Conservation (phyloP, 345 rosid genomes). For the Aquilaria malaccensis region DNA sequence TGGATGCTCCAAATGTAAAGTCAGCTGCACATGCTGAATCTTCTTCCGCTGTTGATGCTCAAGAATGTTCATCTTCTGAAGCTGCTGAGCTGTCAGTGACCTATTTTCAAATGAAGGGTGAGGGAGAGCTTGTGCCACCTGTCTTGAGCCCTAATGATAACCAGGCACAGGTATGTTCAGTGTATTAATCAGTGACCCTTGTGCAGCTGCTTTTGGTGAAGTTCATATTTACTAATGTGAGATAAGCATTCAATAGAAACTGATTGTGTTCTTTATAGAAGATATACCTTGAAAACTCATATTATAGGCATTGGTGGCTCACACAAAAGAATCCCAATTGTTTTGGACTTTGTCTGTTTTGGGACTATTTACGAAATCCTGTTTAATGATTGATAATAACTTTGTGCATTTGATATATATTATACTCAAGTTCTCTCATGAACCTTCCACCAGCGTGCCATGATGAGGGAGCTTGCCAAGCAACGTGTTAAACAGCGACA, state of each 20-base stretch:
- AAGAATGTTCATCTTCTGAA: slow-evolving; percentile 23
- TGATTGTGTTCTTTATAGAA: no score
- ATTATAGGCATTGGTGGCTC: no score
- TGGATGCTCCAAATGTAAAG: slow-evolving; percentile 25
- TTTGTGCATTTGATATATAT: slow-evolving; percentile 11
- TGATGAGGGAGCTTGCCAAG: slow-evolving; percentile 65
- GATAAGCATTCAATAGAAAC: no score
- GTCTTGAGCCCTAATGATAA: slow-evolving; percentile 39
- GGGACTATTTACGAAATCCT: no score
- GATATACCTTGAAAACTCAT: no score
- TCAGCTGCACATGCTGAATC: slow-evolving; percentile 30
- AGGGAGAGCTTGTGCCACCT: slow-evolving; percentile 31
- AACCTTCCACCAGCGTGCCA: slow-evolving; percentile 50
- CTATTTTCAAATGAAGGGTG: slow-evolving; percentile 29
- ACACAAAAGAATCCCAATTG: neutral
- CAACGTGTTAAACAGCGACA: slow-evolving; percentile 64
- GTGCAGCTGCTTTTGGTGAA: neutral
- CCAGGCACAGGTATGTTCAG: slow-evolving; percentile 36
- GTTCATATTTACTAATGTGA: no score
- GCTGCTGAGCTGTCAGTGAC: slow-evolving; percentile 29
- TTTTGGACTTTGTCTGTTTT: neutral
- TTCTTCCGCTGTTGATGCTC: slow-evolving; percentile 27
- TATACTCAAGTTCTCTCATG: slow-evolving; percentile 8
- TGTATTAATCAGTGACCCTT: no score
- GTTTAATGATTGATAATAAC: no score